Conservation (phyloP, 768 basidiomycete genomes). For the Boletus edulis region DNA sequence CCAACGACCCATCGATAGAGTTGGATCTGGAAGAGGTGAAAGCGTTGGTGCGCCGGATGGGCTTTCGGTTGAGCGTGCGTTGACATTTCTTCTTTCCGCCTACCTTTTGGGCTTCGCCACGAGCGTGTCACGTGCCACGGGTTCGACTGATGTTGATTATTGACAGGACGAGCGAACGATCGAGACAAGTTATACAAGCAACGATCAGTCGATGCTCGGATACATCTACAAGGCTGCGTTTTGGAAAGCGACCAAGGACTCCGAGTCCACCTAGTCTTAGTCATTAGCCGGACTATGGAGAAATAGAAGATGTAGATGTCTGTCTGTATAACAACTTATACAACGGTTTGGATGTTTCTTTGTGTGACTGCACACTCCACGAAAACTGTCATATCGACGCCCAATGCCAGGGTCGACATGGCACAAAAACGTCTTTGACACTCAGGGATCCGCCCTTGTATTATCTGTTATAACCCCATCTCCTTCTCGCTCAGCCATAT, state of each 20-base stretch:
- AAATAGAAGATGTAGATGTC: not conserved
- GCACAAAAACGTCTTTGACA: too few species aligned
- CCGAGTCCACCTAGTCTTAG: not conserved
- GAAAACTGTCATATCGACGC: too few species aligned
- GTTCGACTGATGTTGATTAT: not conserved
- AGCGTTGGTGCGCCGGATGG: constrained; percentile 62
- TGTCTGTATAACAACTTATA: not conserved
- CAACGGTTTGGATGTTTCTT: too few species aligned
- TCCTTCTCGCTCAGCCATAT: too few species aligned
- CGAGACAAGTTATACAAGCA: constrained; percentile 84
- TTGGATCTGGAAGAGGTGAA: constrained; percentile 90
- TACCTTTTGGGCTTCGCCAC: too few species aligned
- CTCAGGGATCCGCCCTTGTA: too few species aligned
- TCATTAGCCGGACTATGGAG: too few species aligned
- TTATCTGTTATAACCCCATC: too few species aligned
- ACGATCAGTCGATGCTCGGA: constrained; percentile 74
- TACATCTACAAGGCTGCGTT: constrained; percentile 85
- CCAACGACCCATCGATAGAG: constrained; percentile 81
- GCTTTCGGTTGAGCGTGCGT: constrained; percentile 79
- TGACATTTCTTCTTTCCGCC: not conserved
- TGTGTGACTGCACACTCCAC: too few species aligned
- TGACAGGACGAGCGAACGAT: constrained; percentile 85
- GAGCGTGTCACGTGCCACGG: not conserved
- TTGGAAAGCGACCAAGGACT: constrained; percentile 66
- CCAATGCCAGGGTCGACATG: too few species aligned